Evolutionary conservation across 768 basidiomycete species (phyloP), one percentile per base, ranked within the genome.

Genomic region (Calocybe indica): DNA sequence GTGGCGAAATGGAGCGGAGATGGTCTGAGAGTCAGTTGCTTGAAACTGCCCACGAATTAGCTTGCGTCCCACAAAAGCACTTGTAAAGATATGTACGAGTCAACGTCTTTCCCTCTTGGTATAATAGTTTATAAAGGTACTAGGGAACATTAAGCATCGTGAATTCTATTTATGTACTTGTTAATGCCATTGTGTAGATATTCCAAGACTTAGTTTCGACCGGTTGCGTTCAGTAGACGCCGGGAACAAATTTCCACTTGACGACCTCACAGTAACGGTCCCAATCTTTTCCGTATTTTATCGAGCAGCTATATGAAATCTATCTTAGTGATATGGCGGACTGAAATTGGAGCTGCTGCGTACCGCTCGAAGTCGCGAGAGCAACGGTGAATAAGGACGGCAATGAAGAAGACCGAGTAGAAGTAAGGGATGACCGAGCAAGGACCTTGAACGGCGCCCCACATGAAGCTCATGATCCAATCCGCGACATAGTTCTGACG

Each of bases 281-380:
- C 92, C 92, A 96, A 62, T 96, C 93, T 55, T 93, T 90, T 31
- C 91, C 92, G 58, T 96, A 97, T 70, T 97, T 97, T 55, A 78
- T 64, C 2, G 84, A 83, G 66, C 93, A 92, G 51, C 82, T 85
- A 55, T 15, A 55, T 32, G 42, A 5, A 33, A n/a, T 35, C 15
- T 33, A 40, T 12, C 30, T 53, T n/a, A 54, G 45, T 28, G 30
- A 52, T n/a, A 5, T 40, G 33, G 6, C 13, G 4, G 7, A 35
- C 33, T 11, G 45, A 7, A 30, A 14, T 37, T 8, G 8, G 6
- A 34, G 8, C n/a, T 7, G 42, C 41, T 8, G 60, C 76, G 45
- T 50, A 89, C 75, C 94, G 78, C 65, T 94, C 95, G 65, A 98
- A 96, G 75, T 99, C 96, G 45, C 96, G 83, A 0, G 85, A 79